Base-by-base conservation (phyloP, 768 basidiomycete species). In the Boletus insuetus region DNA sequence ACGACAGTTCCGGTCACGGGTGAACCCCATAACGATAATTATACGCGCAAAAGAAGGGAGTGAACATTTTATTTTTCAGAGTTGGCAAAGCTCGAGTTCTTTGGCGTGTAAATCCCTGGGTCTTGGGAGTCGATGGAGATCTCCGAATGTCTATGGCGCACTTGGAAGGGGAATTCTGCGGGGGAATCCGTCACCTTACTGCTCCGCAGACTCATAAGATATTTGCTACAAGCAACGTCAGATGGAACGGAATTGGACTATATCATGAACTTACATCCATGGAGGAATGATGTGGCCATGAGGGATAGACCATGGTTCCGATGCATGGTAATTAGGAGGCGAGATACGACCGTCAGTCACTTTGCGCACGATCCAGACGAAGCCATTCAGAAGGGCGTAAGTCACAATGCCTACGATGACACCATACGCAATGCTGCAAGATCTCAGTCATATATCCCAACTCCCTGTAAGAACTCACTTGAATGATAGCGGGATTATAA, bases 381-480 rank as follows among this genome's bases (percentile, higher is more conserved):
- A 74, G 40, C 84, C 86, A 65, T 94, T 94, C 54, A 94, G 73
- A 53, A 90, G 57, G 45, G 89, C 63, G 69, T 90, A 92, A 14
- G 85, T 81, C 37, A 78, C 46, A 49, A 94, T 76, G 35, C 91
- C 92, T 0, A 87, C 84, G 58, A 94, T 92, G 68, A 94, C 87
- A 60, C 91, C 91, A 65, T 94, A 92, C 39, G 91, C 90, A 65
- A 94, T 92, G 77, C 88, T 91, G 61, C 58, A 55, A 43, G 19
- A 39, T 44, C 14, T 67, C 37, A 48, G 42, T 43, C 26, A 26
- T 26, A 39, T 16, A 7, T 45, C 35, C 2, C 24, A 44, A 24
- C 14, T 40, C 32, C 44, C 9, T n/a, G 44, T 4, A 10, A 40
- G 44, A 12, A 71, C 81, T 58, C 54, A 88, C 87, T 91, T 91